These are phyloP conservation scores for Vitis rupestris DNA, from an alignment of 164 flowering plant genomes.

Conservation along the genomic window DNA sequence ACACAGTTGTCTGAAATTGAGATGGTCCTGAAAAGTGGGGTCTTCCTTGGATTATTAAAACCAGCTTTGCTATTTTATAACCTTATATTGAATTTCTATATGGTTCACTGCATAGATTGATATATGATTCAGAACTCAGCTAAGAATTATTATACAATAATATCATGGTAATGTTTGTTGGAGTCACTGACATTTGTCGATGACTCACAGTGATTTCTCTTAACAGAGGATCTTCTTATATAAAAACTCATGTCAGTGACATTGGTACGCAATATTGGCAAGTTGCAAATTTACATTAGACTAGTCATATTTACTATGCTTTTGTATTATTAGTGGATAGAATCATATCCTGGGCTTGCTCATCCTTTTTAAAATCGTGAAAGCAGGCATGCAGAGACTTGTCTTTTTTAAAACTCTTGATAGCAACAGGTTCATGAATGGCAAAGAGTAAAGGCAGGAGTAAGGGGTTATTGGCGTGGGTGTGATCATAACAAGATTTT, in stretches of 20 bases:
- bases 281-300: neutral
- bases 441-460: neutral
- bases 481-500: neutral
- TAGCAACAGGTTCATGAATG: conserved; percentile 1
- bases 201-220: neutral
- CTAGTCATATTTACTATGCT: neutral
- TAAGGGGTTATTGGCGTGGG: neutral
- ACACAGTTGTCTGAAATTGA: neutral
- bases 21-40: neutral
- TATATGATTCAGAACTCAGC: neutral
- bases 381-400: neutral
- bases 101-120: neutral
- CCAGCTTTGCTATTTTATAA: neutral
- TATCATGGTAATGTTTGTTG: neutral
- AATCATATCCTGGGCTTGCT: neutral
- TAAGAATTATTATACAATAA: neutral
- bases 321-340: neutral
- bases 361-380: neutral
- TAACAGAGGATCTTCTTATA: neutral
- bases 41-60: neutral
- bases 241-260: neutral
- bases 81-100: neutral
- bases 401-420: neutral
- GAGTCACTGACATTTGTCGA: neutral
- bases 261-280: neutral